A percentile compares a stretch with the other conserved stretches of the same genome.
These are phyloP conservation scores for Bipolaris gigantea DNA, from an alignment of 2,329 filamentous ascomycete genomes.

Conservation along the genomic window DNA sequence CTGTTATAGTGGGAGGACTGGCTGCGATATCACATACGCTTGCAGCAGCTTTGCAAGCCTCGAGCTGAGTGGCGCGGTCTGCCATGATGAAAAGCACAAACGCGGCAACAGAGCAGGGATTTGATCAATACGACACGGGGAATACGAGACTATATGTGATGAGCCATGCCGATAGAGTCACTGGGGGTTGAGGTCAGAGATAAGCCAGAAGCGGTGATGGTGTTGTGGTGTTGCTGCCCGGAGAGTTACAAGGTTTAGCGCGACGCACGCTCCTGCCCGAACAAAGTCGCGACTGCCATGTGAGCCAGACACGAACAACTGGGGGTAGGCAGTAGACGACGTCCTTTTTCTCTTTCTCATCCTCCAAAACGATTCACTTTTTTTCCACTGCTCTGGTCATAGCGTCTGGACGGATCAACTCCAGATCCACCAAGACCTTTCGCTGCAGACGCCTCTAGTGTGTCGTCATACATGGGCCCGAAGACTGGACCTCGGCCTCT, in stretches of 20 bases:
- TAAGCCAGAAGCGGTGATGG: neutral
- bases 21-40: conserved; percentile 36
- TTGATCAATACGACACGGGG: neutral
- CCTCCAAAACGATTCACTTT: neutral
- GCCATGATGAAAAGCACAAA: conserved; percentile 28
- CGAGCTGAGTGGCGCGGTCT: conserved; percentile 27
- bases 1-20: neutral
- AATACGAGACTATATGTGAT: conserved; percentile 4
- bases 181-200: neutral
- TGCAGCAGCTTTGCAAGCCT: conserved; percentile 38
- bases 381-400: no score
- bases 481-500: conserved; percentile 37
- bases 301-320: neutral
- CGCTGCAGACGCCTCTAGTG: conserved; percentile 1
- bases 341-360: neutral
- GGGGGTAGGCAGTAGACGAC: neutral
- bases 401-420: no score
- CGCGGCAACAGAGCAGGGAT: neutral
- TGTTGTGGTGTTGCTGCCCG: conserved; percentile 21
- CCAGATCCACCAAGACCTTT: neutral
- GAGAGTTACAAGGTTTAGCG: conserved; percentile 9
- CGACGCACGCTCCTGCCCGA: conserved; percentile 23
- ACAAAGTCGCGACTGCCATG: conserved; percentile 6
- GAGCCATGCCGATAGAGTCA: conserved; percentile 8
- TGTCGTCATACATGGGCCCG: conserved; percentile 14